phyloP scores from a whole-genome alignment of 495 filamentous ascomycete genomes.

The Aspergillus indologenus region DNA sequence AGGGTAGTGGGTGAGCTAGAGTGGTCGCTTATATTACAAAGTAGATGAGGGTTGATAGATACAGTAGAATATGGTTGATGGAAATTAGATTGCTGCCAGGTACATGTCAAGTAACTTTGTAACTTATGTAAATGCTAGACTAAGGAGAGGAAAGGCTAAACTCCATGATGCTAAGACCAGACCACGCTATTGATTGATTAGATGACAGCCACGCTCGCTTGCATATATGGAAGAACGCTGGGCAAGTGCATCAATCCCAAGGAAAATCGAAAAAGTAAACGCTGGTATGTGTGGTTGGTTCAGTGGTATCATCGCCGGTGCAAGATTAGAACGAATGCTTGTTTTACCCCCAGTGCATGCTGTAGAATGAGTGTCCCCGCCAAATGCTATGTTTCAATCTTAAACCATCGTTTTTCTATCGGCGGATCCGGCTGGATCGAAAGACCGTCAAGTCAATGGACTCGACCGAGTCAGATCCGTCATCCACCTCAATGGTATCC shows the following conservation, averaged over 20 bases:
- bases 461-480: conserved; percentile 36
- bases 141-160: not conserved
- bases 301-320: conserved; percentile 13
- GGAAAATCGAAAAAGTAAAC: not conserved
- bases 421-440: conserved; percentile 29
- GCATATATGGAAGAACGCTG: not conserved
- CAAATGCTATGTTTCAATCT: not conserved
- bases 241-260: not conserved
- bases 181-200: not conserved
- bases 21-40: too few species aligned
- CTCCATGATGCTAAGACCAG: not conserved
- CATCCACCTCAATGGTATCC: conserved; percentile 43
- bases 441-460: conserved; percentile 44
- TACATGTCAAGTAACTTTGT: too few species aligned
- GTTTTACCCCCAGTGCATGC: not conserved
- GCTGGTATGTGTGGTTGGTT: not conserved
- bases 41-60: too few species aligned
- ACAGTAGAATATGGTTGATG: too few species aligned
- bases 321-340: not conserved
- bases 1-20: too few species aligned
- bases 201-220: not conserved
- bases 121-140: not conserved
- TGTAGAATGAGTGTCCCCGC: conserved; percentile 1
- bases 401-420: not conserved
- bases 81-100: too few species aligned